Conservation (phyloP, 2,329 filamentous ascomycete species). For the Lasiodiplodia theobromae region DNA sequence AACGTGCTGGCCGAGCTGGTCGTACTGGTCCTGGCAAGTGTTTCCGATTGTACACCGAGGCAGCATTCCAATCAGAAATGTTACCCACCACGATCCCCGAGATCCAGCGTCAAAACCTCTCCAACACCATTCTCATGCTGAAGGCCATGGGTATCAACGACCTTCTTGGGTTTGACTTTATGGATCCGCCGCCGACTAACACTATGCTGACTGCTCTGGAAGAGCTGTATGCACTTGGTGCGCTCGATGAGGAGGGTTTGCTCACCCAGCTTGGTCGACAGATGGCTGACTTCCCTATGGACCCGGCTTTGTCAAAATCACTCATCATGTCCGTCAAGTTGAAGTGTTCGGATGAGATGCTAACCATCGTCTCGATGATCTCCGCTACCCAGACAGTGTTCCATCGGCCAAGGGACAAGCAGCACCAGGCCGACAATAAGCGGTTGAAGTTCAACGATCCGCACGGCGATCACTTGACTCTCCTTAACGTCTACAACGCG, state of each 20-base stretch:
- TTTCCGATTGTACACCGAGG: slow-evolving; percentile 93
- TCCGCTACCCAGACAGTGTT: slow-evolving; percentile 82
- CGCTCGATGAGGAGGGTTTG: slow-evolving; percentile 92
- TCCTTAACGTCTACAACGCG: slow-evolving; percentile 96
- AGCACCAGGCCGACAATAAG: slow-evolving; percentile 94
- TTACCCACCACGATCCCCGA: slow-evolving; percentile 94
- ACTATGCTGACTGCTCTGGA: slow-evolving; percentile 97
- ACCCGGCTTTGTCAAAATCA: slow-evolving; percentile 88
- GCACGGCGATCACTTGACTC: slow-evolving; percentile 89
- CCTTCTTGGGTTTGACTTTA: slow-evolving; percentile 95
- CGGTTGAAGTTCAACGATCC: slow-evolving; percentile 98
- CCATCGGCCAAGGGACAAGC: slow-evolving; percentile 97
- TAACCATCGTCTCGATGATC: slow-evolving; percentile 95
- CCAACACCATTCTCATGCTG: slow-evolving; percentile 93
- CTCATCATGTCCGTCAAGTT: slow-evolving; percentile 88
- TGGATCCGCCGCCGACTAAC: slow-evolving; percentile 97
- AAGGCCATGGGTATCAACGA: slow-evolving; percentile 99
- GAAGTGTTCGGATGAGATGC: slow-evolving; percentile 89
- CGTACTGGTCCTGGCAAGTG: slow-evolving; percentile 95
- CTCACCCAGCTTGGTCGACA: slow-evolving; percentile 90
- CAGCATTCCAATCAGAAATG: slow-evolving; percentile 96
- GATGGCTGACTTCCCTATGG: slow-evolving; percentile 99
- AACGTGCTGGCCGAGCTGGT: slow-evolving; percentile 89
- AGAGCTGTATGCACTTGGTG: slow-evolving; percentile 89
- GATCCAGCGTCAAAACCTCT: slow-evolving; percentile 93